Evolutionary conservation across 2,329 filamentous ascomycete genomes (phyloP), one percentile per base, ranked within the genome.

Genomic region (Madurella mycetomatis): DNA sequence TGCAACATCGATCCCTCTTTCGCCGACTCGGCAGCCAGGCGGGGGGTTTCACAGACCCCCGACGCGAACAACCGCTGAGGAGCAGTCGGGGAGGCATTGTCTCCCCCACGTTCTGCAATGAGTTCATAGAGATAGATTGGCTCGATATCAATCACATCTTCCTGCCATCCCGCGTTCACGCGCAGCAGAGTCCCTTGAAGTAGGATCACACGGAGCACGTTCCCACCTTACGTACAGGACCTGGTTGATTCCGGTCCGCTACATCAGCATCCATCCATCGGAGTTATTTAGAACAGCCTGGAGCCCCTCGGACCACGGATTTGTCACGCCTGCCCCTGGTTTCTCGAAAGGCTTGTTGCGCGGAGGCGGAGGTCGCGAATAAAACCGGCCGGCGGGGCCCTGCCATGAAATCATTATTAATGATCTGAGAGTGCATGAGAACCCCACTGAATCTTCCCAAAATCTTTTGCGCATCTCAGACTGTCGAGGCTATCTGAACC

Each of bases 321-420:
- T 49, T 45, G 49, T 51, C 51, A 9, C 17, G 31, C 12, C 30
- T 41, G 44, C 41, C 54, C 53, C 49, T 48, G 41, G 37, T 19
- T 39, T 55, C 45, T 19, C 25, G 40, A 9, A 40, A 43, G 9
- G 32, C 31, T 34, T 31, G 17, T 9, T 9, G 30, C 49, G 41
- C 44, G 34, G 34, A 40, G 53, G 40, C 43, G 13, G 49, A 25
- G 32, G 19, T 45, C 37, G n/a, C 34, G 49, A 25, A 47, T 41
- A 54, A 45, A 17, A 50, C 44, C 18, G 30, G 30, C 8, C 53
- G 48, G 59, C 57, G 59, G 61, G 60, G 56, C 51, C 52, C 18
- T 49, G 54, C 42, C 57, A 60, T 61, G 55, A 58, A 25, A 55
- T 56, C 58, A 63, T 63, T 63, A 56, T 59, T 62, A 62, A 63